Conservation (phyloP, 192 early-diverging fungal species). For the Chytriomyces confervae region DNA sequence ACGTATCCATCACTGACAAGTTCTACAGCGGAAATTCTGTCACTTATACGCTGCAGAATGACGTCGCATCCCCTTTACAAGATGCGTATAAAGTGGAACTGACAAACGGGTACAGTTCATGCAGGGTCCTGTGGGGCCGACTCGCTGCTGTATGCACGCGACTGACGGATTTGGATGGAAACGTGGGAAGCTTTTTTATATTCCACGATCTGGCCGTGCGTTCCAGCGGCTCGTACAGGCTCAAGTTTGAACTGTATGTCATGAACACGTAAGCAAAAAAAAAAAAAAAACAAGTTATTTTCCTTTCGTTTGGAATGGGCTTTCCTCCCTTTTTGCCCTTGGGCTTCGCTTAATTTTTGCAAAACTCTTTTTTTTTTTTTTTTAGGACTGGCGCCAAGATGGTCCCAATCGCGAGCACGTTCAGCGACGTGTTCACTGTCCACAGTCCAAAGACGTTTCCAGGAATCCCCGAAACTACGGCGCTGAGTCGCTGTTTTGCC, state of each 20-base stretch:
- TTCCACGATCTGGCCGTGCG: slow-evolving; percentile 55
- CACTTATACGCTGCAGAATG: neutral
- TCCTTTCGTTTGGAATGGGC: neutral
- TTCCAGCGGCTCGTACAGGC: slow-evolving; percentile 45
- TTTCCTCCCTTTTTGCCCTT: neutral
- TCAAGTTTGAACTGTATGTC: slow-evolving; percentile 42
- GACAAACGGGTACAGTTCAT: slow-evolving; percentile 12
- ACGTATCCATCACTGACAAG: neutral
- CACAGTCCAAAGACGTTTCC: slow-evolving; percentile 48
- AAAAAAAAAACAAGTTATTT: too few species aligned
- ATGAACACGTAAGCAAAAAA: slow-evolving; percentile 5
- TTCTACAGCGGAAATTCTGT: neutral
- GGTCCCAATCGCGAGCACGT: slow-evolving; percentile 17
- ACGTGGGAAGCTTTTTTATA: slow-evolving; percentile 51
- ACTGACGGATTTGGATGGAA: slow-evolving; percentile 39
- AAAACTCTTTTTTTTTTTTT: too few species aligned
- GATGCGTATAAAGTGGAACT: neutral
- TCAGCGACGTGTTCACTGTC: slow-evolving; percentile 35
- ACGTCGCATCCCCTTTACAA: neutral
- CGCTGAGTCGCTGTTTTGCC: slow-evolving; percentile 40
- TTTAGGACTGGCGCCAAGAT: neutral
- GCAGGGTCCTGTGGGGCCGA: slow-evolving; percentile 36
- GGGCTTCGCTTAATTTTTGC: neutral
- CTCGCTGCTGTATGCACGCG: slow-evolving; percentile 11
- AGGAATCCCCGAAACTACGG: slow-evolving; percentile 44